Percentiles rank a stretch among this genome's conserved stretches.
Conservation (phyloP, 768 basidiomycete genomes). For the Paxillus ammoniavirescens region DNA sequence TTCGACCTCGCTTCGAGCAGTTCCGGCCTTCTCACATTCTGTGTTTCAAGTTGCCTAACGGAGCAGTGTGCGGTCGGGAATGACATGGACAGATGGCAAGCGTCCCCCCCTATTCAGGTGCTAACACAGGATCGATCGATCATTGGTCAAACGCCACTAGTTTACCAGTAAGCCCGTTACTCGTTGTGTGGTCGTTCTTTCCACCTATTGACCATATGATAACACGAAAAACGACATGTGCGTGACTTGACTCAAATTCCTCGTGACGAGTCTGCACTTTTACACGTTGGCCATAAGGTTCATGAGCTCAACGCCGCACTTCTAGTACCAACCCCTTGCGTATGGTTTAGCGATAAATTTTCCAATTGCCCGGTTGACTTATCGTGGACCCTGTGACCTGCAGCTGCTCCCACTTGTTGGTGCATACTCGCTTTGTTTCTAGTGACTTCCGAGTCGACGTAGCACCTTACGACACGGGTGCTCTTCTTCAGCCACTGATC, state of each 20-base stretch:
- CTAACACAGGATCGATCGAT: not conserved
- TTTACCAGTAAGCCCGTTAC: too few species aligned
- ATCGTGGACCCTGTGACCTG: not conserved
- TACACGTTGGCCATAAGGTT: too few species aligned
- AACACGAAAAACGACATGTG: not conserved
- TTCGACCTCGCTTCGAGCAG: not conserved
- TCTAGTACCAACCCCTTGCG: not conserved
- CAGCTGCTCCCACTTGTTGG: not conserved
- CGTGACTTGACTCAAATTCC: too few species aligned
- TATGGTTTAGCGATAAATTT: not conserved
- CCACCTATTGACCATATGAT: not conserved
- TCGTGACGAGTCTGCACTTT: too few species aligned
- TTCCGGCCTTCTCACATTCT: constrained; percentile 17
- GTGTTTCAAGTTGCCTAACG: constrained; percentile 15
- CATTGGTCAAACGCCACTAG: too few species aligned
- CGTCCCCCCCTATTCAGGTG: not conserved
- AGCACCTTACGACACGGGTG: constrained; percentile 22
- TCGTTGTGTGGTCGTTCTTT: too few species aligned
- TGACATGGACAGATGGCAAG: not conserved
- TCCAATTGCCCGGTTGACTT: not conserved
- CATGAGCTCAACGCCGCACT: too few species aligned
- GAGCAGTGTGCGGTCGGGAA: constrained; percentile 1
- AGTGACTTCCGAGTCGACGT: not conserved
- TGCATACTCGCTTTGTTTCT: not conserved
- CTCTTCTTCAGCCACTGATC: not conserved